These are phyloP conservation scores for Ustilago loliicola DNA, from an alignment of 1,284 basidiomycete genomes.

Conservation along the genomic window DNA sequence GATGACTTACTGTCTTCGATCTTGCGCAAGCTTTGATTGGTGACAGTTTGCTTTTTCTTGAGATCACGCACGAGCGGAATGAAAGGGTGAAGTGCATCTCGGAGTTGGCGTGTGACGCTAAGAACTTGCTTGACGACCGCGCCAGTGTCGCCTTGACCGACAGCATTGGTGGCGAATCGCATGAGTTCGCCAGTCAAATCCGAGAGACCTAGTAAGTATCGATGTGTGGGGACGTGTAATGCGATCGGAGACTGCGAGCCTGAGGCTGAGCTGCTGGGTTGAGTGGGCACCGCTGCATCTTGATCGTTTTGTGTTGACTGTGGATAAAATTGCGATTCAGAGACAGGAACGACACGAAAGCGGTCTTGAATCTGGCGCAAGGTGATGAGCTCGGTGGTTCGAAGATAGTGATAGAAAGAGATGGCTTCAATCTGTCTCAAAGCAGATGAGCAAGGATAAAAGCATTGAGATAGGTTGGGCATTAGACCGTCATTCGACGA, in stretches of 20 bases:
- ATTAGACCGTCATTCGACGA: background rate
- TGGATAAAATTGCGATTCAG: constrained; percentile 31
- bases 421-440: constrained; percentile 80
- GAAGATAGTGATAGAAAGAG: constrained; percentile 88
- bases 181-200: constrained; percentile 98
- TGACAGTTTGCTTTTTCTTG: constrained; percentile 88
- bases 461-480: too few species aligned
- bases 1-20: constrained; percentile 86
- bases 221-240: constrained; percentile 75
- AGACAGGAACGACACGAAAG: constrained; percentile 25
- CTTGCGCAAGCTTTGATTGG: constrained; percentile 86
- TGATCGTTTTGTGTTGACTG: background rate
- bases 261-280: background rate
- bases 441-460: too few species aligned
- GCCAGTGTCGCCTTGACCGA: constrained; percentile 47
- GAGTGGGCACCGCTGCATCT: background rate
- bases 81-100: constrained; percentile 79
- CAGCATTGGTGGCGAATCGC: constrained; percentile 80
- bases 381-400: constrained; percentile 79
- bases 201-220: constrained; percentile 91
- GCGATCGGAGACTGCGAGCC: background rate
- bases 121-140: constrained; percentile 52
- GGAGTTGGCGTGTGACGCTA: constrained; percentile 49
- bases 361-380: constrained; percentile 77
- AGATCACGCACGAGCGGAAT: constrained; percentile 80